Base-by-base conservation (phyloP, 2,329 filamentous ascomycete genomes). In the Metarhizium sp. region DNA sequence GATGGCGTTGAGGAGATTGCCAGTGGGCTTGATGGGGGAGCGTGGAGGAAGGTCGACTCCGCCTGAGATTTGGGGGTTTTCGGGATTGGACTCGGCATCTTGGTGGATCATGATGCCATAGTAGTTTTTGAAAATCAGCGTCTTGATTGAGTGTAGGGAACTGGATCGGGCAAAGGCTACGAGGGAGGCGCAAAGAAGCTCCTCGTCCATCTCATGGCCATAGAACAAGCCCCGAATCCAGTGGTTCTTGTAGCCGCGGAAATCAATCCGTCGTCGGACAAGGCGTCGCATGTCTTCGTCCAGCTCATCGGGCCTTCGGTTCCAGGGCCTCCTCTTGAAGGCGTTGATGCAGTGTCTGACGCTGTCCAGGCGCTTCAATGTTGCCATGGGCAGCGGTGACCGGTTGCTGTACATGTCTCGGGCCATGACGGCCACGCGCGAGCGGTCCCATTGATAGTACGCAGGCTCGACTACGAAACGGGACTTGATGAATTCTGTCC, bases 1-100 rank as follows among this genome's bases (percentile, higher is more conserved):
- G n/a, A 92, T 71, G 8, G 85, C 79, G 54, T 80, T 74, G 25
- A 92, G 74, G 0, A 92, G 73, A 2, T 73, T 71, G 7, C 67
- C 59, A 0, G 79, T 82, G 2, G 89, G 88, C 52, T 75, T 72
- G 36, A 86, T 67, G 7, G 80, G 77, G 1, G 80, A 85, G 32
- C 75, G 72, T 0, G 61, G 62, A 1, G 72, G 65, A 47, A 80
- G 76, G 1, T 64, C 62, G 34, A 64, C 72, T n/a, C 73, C 69
- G 16, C 66, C 71, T 1, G 55, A 59, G 45, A 74, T 57, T 7
- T 57, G 18, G 10, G 63, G 56, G 0, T 64, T 59, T 3, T 60
- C 60, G 6, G 49, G 38, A 16, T 25, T 50, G 0, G 64, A 58
- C 1, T 60, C 30, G 6, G 11, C 46, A n/a, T 62, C 55, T 18